phyloP scores from a whole-genome alignment of 2,329 filamentous ascomycete species.

The Cladosporium cucumerinum region DNA sequence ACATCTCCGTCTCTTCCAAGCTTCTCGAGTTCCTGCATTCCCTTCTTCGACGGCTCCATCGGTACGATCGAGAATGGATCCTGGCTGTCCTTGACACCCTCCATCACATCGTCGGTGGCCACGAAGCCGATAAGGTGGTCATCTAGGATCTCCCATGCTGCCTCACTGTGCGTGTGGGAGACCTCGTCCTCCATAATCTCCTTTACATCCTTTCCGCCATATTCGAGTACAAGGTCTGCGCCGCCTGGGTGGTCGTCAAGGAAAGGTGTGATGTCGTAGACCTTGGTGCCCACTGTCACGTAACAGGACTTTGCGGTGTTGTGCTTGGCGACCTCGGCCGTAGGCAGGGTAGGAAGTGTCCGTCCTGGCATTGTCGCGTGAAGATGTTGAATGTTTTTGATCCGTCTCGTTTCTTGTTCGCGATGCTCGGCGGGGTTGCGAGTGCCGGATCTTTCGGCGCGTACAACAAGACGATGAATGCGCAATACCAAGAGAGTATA shows the following conservation, averaged over 20 bases:
- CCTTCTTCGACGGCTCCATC: conserved; percentile 49
- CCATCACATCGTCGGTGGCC: conserved; percentile 55
- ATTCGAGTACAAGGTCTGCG: conserved; percentile 80
- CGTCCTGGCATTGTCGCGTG: conserved; percentile 64
- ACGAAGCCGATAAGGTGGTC: conserved; percentile 84
- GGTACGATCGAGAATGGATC: conserved; percentile 52
- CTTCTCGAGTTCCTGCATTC: conserved; percentile 49
- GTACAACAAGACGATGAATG: not conserved
- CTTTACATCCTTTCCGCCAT: conserved; percentile 81
- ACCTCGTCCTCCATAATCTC: conserved; percentile 76
- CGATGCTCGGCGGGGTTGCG: not conserved
- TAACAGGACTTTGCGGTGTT: conserved; percentile 82
- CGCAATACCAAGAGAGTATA: not conserved
- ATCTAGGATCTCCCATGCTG: conserved; percentile 93
- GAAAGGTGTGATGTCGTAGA: conserved; percentile 94
- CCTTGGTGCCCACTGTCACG: conserved; percentile 82
- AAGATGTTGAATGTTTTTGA: not conserved
- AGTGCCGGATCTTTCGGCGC: not conserved
- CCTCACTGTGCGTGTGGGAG: conserved; percentile 83
- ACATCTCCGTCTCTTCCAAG: conserved; percentile 44
- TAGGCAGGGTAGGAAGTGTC: conserved; percentile 78
- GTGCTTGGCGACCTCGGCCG: conserved; percentile 76
- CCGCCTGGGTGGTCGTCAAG: conserved; percentile 88
- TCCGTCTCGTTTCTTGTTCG: not conserved
- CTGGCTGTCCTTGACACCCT: conserved; percentile 47